Evolutionary conservation across 768 basidiomycete genomes (phyloP).

Genomic region (Cystofilobasidium macerans): DNA sequence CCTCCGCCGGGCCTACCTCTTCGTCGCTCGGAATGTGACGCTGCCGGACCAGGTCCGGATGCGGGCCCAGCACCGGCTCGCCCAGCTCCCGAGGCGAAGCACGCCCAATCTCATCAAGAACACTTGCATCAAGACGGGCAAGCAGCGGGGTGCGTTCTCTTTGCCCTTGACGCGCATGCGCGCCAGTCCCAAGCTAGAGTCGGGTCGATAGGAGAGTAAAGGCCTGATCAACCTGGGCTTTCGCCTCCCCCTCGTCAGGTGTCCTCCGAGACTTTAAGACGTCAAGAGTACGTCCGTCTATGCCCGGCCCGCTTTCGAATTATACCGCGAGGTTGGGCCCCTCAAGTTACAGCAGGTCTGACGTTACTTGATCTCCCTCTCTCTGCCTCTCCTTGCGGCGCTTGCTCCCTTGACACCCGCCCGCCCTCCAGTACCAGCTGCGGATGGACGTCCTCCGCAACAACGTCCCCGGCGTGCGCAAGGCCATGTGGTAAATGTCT

Average conservation of each 20-base stretch:
- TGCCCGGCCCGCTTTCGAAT: not conserved
- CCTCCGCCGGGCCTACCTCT: conserved; percentile 76
- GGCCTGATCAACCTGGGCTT: too few species aligned
- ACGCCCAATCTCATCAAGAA: conserved; percentile 82
- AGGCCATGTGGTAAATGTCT: conserved; percentile 68
- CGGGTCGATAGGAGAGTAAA: too few species aligned
- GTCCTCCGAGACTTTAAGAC: conserved; percentile 16
- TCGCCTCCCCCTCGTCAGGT: not conserved
- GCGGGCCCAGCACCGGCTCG: conserved; percentile 66
- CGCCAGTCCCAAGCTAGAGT: too few species aligned
- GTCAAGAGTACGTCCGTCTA: conserved; percentile 11
- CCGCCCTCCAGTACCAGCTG: conserved; percentile 69
- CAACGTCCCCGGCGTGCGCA: conserved; percentile 74
- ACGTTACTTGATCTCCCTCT: not conserved
- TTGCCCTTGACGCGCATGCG: too few species aligned
- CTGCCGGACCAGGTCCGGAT: conserved; percentile 81
- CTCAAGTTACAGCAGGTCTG: not conserved
- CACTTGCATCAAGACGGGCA: conserved; percentile 71
- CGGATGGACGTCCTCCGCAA: conserved; percentile 68
- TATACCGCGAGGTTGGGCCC: not conserved
- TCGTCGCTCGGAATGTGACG: conserved; percentile 81
- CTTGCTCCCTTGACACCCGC: not conserved
- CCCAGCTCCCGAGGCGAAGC: conserved; percentile 69
- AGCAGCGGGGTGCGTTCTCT: conserved; percentile 63
- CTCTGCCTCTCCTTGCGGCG: not conserved